These are phyloP conservation scores for Anthracocystis walkeri DNA, from an alignment of 1,284 basidiomycete genomes.

Conservation along the genomic window DNA sequence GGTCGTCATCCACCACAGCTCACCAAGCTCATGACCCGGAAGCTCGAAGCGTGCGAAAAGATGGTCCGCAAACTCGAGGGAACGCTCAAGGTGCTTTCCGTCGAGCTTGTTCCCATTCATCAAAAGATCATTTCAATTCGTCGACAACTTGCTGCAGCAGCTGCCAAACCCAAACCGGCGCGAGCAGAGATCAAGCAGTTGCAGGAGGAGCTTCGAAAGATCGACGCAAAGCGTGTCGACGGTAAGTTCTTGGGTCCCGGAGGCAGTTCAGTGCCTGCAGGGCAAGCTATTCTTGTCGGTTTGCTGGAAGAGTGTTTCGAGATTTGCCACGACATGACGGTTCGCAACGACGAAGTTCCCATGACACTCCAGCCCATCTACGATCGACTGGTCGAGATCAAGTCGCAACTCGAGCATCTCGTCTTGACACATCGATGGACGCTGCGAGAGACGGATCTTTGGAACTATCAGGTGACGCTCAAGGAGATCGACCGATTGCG, in stretches of 20 bases:
- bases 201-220: slow-evolving; percentile 91
- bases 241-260: slow-evolving; percentile 95
- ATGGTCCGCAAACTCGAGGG: slow-evolving; percentile 61
- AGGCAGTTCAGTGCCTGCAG: slow-evolving; percentile 84
- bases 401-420: slow-evolving; percentile 86
- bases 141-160: slow-evolving; percentile 87
- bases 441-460: slow-evolving; percentile 87
- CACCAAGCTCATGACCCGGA: slow-evolving; percentile 88
- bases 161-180: slow-evolving; percentile 84
- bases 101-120: slow-evolving; percentile 69
- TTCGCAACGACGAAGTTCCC: slow-evolving; percentile 89
- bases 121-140: slow-evolving; percentile 86
- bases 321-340: slow-evolving; percentile 93
- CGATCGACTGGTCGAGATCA: slow-evolving; percentile 87
- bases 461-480: slow-evolving; percentile 86
- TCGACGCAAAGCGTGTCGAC: slow-evolving; percentile 87
- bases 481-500: slow-evolving; percentile 98
- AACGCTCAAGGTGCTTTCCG: slow-evolving; percentile 67
- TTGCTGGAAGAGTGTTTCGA: slow-evolving; percentile 97
- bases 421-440: slow-evolving; percentile 97
- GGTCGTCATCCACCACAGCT: slow-evolving; percentile 87
- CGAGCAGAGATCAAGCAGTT: slow-evolving; percentile 90
- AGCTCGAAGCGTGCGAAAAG: slow-evolving; percentile 84
- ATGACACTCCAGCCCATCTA: slow-evolving; percentile 91
- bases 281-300: slow-evolving; percentile 79